Evolutionary conservation across 1,284 basidiomycete species (phyloP).

Genomic region (Ceraceosorus guamensis): DNA sequence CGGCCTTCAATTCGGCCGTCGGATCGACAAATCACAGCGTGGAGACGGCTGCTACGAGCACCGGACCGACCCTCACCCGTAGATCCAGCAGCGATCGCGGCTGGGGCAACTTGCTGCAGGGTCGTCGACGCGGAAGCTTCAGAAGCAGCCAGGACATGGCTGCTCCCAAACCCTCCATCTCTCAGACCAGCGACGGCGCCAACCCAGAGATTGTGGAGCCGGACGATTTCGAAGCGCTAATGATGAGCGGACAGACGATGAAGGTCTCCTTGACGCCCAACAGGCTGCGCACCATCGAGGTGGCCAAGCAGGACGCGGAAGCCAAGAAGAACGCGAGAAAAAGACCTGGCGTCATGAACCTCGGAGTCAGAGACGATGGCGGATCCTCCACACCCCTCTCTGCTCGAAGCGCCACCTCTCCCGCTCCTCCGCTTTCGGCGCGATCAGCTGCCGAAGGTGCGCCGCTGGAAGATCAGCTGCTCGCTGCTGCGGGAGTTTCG

Average conservation of each 20-base stretch:
- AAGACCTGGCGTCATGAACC: slow-evolving; percentile 21
- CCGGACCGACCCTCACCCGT: not conserved
- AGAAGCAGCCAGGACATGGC: slow-evolving; percentile 22
- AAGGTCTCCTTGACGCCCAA: slow-evolving; percentile 80
- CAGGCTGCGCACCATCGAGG: slow-evolving; percentile 37
- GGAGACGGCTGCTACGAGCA: not conserved
- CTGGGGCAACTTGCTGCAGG: slow-evolving; percentile 21
- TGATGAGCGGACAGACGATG: slow-evolving; percentile 37
- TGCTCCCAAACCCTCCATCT: not conserved
- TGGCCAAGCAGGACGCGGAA: slow-evolving; percentile 19
- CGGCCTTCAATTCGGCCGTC: too few relatives aligned
- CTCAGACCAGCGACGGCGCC: not conserved
- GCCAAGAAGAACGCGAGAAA: slow-evolving; percentile 13
- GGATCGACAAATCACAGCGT: too few relatives aligned
- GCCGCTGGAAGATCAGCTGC: too few relatives aligned
- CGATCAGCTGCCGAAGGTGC: too few relatives aligned
- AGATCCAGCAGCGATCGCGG: slow-evolving; percentile 9
- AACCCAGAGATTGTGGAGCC: not conserved
- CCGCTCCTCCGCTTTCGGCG: too few relatives aligned
- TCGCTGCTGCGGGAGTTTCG: too few relatives aligned
- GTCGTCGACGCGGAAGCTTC: slow-evolving; percentile 31
- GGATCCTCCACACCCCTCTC: not conserved
- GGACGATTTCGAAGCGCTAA: slow-evolving; percentile 36
- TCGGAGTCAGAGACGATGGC: not conserved
- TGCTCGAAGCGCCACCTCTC: too few relatives aligned